phyloP scores from a whole-genome alignment of 768 basidiomycete species.

The Infundibulicybe gibba region DNA sequence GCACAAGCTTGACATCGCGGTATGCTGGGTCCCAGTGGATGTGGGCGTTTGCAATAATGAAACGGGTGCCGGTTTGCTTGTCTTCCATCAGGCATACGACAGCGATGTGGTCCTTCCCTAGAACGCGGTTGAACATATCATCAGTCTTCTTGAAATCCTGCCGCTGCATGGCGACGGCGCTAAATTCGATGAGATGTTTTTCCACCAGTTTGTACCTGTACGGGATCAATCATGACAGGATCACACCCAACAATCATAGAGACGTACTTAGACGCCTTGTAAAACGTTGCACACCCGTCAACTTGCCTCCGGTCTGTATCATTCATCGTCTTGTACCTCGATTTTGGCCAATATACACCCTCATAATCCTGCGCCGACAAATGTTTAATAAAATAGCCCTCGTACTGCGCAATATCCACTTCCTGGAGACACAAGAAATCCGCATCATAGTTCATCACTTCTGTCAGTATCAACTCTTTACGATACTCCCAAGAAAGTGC shows the following conservation, averaged over 20 bases:
- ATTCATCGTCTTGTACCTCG: constrained; percentile 90
- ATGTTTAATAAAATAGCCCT: constrained; percentile 82
- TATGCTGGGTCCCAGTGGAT: constrained; percentile 91
- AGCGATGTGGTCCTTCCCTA: constrained; percentile 92
- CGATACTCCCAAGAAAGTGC: constrained; percentile 95
- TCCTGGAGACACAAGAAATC: constrained; percentile 97
- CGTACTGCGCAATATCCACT: constrained; percentile 88
- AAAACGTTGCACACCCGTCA: constrained; percentile 97
- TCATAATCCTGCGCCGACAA: constrained; percentile 79
- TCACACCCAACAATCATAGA: constrained; percentile 8
- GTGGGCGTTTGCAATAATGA: constrained; percentile 89
- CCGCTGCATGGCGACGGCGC: constrained; percentile 86
- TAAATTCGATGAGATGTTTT: constrained; percentile 92
- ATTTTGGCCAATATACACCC: constrained; percentile 89
- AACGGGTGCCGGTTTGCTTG: constrained; percentile 78
- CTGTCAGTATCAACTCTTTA: constrained; percentile 81
- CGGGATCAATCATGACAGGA: neutral
- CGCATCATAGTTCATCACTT: constrained; percentile 74
- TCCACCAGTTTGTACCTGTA: constrained; percentile 88
- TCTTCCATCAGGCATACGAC: constrained; percentile 86
- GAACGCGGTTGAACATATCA: constrained; percentile 99
- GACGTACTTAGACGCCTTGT: constrained; percentile 81
- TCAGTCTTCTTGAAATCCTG: constrained; percentile 96
- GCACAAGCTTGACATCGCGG: constrained; percentile 96
- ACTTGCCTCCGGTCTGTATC: constrained; percentile 82